Conservation (phyloP, 768 basidiomycete genomes). For the Boletus barrowsii region DNA sequence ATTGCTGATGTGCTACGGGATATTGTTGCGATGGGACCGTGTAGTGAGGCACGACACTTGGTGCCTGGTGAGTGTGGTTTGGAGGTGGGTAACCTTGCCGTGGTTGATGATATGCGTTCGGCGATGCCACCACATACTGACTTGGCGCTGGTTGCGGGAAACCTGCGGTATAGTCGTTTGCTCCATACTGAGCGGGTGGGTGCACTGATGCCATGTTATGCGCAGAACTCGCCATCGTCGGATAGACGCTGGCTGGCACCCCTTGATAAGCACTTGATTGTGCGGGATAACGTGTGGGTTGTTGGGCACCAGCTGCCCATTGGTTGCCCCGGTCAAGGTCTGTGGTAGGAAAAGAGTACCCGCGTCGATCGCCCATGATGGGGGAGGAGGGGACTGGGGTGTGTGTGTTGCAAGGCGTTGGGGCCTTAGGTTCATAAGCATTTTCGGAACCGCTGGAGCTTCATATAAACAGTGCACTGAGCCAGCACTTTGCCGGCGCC, state of each 20-base stretch:
- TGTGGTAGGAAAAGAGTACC: slow-evolving; percentile 22
- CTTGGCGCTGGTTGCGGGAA: slow-evolving; percentile 14
- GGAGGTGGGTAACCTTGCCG: slow-evolving; percentile 27
- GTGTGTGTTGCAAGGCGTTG: slow-evolving; percentile 8
- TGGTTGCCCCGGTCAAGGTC: slow-evolving; percentile 21
- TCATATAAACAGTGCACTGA: slow-evolving; percentile 27
- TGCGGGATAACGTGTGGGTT: slow-evolving; percentile 24
- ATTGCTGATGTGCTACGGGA: slow-evolving; percentile 24
- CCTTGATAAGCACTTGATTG: slow-evolving; percentile 21
- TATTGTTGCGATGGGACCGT: slow-evolving; percentile 29
- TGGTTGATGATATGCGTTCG: slow-evolving; percentile 20
- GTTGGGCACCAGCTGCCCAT: slow-evolving; percentile 22
- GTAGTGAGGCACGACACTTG: slow-evolving; percentile 33
- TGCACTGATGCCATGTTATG: slow-evolving; percentile 22
- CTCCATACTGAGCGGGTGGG: slow-evolving; percentile 22
- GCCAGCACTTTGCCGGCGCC: slow-evolving; percentile 31
- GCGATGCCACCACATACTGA: slow-evolving; percentile 20
- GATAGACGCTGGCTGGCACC: slow-evolving; percentile 16
- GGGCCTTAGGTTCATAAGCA: slow-evolving; percentile 31
- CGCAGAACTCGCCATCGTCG: slow-evolving; percentile 9
- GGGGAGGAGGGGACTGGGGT: slow-evolving; percentile 4
- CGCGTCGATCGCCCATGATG: slow-evolving; percentile 31
- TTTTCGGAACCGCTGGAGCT: slow-evolving; percentile 31
- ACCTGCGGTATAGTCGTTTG: slow-evolving; percentile 17
- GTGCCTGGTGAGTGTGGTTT: slow-evolving; percentile 31